phyloP scores from a whole-genome alignment of 768 basidiomycete genomes.

The Mycena maculata region DNA sequence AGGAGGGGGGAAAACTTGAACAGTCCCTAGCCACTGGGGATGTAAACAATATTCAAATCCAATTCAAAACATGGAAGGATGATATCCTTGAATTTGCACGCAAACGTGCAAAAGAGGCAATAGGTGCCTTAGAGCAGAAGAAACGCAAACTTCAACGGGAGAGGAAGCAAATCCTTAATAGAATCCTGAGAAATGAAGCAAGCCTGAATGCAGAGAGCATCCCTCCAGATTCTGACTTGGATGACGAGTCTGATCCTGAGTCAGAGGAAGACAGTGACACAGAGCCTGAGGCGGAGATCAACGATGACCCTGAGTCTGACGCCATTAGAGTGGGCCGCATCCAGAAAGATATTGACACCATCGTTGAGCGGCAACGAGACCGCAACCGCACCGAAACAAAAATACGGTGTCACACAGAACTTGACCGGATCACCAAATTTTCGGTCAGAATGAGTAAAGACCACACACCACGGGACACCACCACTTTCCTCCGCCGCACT shows the following conservation, averaged over 20 bases:
- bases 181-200: no score
- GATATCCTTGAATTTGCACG: background rate
- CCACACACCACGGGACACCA: background rate
- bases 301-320: background rate
- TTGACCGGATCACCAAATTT: conserved; percentile 16
- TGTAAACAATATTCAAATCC: background rate
- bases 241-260: no score
- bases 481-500: background rate
- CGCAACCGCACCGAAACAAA: background rate
- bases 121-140: conserved; percentile 8
- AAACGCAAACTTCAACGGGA: conserved; percentile 1
- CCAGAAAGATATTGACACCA: background rate
- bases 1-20: background rate
- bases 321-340: background rate
- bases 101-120: conserved; percentile 8
- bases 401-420: background rate
- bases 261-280: no score
- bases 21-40: background rate
- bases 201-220: background rate
- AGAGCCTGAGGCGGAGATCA: background rate
- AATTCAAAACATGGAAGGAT: conserved; percentile 1
- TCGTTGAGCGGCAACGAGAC: background rate
- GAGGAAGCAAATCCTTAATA: background rate
- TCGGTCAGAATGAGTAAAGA: conserved; percentile 1
- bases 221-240: no score